Conservation (phyloP, 208 protist genomes). For the Angomonas deanei region DNA sequence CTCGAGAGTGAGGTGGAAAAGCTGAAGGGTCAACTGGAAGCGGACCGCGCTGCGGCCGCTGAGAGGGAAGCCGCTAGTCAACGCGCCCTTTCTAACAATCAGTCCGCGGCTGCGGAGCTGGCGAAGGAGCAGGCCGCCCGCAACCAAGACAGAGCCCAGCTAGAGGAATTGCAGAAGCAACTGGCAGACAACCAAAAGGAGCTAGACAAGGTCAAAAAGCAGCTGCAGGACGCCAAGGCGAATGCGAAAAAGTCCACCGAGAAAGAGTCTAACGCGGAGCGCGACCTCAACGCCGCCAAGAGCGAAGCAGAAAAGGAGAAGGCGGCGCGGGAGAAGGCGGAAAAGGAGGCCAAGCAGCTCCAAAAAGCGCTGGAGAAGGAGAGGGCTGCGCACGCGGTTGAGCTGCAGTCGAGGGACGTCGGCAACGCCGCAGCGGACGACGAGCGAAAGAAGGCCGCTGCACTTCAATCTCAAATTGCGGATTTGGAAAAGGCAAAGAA, state of each 20-base stretch:
- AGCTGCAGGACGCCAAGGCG: slow-evolving; percentile 15
- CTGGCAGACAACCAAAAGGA: slow-evolving; percentile 3
- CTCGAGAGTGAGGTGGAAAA: slow-evolving; percentile 2
- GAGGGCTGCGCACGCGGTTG: slow-evolving; percentile 9
- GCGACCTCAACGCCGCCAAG: slow-evolving; percentile 5
- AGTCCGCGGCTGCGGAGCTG: not conserved
- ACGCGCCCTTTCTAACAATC: not conserved
- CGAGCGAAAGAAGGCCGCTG: slow-evolving; percentile 18
- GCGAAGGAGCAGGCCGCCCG: not conserved
- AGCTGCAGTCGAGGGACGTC: not conserved
- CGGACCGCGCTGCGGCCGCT: not conserved
- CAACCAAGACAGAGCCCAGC: not conserved
- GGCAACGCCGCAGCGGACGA: not conserved
- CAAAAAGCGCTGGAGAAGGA: slow-evolving; percentile 3
- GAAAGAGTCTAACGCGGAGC: slow-evolving; percentile 14
- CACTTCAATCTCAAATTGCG: slow-evolving; percentile 19
- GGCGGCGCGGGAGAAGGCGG: slow-evolving; percentile 27
- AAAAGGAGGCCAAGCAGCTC: slow-evolving; percentile 17
- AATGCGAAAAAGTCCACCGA: slow-evolving; percentile 10
- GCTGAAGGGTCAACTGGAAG: slow-evolving; percentile 4
- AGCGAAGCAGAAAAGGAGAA: slow-evolving; percentile 13
- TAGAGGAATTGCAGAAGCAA: slow-evolving; percentile 3
- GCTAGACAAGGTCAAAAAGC: slow-evolving; percentile 8
- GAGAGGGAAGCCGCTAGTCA: slow-evolving; percentile 12
- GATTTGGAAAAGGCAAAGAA: slow-evolving; percentile 22